Conservation (phyloP, 2,329 filamentous ascomycete genomes). For the Beauveria asiatica region DNA sequence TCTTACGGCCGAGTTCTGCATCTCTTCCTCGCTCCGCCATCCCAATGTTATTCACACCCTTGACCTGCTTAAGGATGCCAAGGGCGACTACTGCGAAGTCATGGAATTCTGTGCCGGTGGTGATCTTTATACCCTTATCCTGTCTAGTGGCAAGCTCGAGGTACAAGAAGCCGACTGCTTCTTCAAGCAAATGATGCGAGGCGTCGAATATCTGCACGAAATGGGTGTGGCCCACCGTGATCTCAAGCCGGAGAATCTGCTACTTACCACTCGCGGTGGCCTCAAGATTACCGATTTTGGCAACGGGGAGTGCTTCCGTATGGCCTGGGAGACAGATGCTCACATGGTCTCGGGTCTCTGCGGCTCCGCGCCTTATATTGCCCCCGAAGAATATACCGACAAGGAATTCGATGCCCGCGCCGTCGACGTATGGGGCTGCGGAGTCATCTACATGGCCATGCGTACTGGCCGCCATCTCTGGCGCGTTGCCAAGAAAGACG, state of each 20-base stretch:
- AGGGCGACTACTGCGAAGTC: constrained; percentile 96
- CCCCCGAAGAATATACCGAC: constrained; percentile 90
- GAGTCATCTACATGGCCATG: constrained; percentile 99
- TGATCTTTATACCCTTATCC: constrained; percentile 87
- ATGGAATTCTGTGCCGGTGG: constrained; percentile 99
- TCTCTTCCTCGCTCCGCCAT: constrained; percentile 91
- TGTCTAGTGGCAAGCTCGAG: constrained; percentile 85
- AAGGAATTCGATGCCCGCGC: constrained; percentile 94
- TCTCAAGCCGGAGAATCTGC: constrained; percentile 90
- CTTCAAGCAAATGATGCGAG: constrained; percentile 98
- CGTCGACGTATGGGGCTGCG: constrained; percentile 97
- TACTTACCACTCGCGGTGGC: constrained; percentile 83
- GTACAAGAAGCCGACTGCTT: constrained; percentile 93
- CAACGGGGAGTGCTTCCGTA: constrained; percentile 97
- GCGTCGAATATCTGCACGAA: constrained; percentile 97
- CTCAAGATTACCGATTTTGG: constrained; percentile 98
- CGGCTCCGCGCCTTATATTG: constrained; percentile 93
- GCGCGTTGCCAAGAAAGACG: constrained; percentile 93
- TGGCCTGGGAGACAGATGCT: constrained; percentile 98
- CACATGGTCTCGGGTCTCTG: constrained; percentile 98
- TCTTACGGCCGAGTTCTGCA: constrained; percentile 94
- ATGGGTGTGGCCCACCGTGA: constrained; percentile 98
- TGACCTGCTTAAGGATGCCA: constrained; percentile 88
- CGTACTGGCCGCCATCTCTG: constrained; percentile 90
- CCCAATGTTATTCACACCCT: constrained; percentile 98